Base-by-base conservation (phyloP, 768 basidiomycete genomes). In the Mycena crocata region DNA sequence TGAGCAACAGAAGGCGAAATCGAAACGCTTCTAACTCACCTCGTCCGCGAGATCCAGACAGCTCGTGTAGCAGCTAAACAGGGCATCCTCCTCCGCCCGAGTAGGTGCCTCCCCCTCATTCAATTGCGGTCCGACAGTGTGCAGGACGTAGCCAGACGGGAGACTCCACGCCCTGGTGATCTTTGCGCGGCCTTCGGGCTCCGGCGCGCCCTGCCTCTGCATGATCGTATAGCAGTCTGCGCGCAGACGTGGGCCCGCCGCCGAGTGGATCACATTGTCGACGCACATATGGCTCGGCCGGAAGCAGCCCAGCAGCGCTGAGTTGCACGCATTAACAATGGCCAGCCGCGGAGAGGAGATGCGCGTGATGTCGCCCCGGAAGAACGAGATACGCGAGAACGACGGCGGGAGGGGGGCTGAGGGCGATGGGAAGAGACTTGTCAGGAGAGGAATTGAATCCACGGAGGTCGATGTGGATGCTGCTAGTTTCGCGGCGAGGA, bases 141-240 rank as follows among this genome's bases (percentile, higher is more conserved):
- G 58, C 10, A 60, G 34, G 14, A 60, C 58, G 24, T 60, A 60
- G 30, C 46, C 58, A 21, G 34, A 49, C 15, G 58, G 58, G 26
- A 60, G 34, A 60, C 46, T 49, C 58, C 58, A 60, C n/a, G 46
- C 58, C 58, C 39, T 49, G 23, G 58, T 60, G 12, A 60, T 32
- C 23, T 60, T 60, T 3, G 58, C 58, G 24, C 46, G 46, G 26
- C 58, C 58, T 28, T 39, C 58, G 24, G 58, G 58, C n/a, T 60
- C 59, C 13, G n/a, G 59, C 17, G 13, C 42, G 14, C 49, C 59
- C 59, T 61, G 59, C 21, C 49, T 49, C 24, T 60, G 14, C 58
- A 60, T 60, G n/a, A 60, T 49, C 10, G 58, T 61, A 32, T 61
- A 61, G 12, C 59, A 61, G 31, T 61, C 59, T 12, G 42, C 57